These are phyloP conservation scores for Boletellus ananas DNA, from an alignment of 768 basidiomycete species.

Conservation along the genomic window DNA sequence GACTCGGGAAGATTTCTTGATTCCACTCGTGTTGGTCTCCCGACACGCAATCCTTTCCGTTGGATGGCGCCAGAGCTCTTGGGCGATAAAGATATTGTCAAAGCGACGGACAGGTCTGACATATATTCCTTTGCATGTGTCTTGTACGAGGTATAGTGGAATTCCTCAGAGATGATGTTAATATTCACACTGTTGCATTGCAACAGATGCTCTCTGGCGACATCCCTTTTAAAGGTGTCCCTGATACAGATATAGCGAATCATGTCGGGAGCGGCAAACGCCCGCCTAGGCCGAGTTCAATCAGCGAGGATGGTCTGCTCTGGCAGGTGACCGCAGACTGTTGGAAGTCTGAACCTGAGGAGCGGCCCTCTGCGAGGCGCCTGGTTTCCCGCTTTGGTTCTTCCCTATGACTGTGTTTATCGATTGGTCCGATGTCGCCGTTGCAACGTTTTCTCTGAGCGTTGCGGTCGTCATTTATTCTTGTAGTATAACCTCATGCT, in stretches of 20 bases:
- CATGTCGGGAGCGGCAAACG: background rate
- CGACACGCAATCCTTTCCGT: background rate
- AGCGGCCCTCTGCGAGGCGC: slow-evolving; percentile 12
- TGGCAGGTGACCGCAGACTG: too few relatives aligned
- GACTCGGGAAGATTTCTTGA: slow-evolving; percentile 25
- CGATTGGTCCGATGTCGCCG: background rate
- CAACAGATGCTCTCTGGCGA: slow-evolving; percentile 21
- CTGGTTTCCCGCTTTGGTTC: background rate
- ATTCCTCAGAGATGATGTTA: background rate
- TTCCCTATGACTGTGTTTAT: background rate
- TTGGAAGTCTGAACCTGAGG: too few relatives aligned
- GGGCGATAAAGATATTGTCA: background rate
- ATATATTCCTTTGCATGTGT: slow-evolving; percentile 29
- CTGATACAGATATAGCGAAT: background rate
- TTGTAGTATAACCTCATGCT: too few relatives aligned
- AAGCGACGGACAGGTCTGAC: slow-evolving; percentile 17
- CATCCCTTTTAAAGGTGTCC: slow-evolving; percentile 8
- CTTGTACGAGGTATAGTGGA: slow-evolving; percentile 27
- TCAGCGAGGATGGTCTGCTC: slow-evolving; percentile 2
- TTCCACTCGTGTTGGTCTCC: slow-evolving; percentile 20
- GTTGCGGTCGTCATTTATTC: too few relatives aligned
- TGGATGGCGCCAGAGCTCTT: slow-evolving; percentile 31
- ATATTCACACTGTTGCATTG: background rate
- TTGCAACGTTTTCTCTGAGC: too few relatives aligned
- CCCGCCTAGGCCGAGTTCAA: slow-evolving; percentile 8